Evolutionary conservation across 106 monocot genomes (phyloP).

Genomic region (Dioscorea alata): DNA sequence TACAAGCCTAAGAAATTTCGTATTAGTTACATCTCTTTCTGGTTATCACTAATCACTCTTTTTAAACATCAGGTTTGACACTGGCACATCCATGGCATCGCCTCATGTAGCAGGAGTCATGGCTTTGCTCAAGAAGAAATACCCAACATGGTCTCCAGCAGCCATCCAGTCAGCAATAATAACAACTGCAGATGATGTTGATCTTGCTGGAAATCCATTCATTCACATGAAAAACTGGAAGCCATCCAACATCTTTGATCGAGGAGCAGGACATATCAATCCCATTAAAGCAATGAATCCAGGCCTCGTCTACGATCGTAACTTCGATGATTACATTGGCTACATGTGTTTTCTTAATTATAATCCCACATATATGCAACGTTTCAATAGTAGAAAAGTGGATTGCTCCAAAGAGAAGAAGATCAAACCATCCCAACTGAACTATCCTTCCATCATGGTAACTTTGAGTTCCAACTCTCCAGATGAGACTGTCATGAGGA

Average conservation of each 20-base stretch:
- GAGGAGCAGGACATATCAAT: constrained; percentile 36
- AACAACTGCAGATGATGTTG: constrained; percentile 29
- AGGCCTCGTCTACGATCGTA: constrained; percentile 41
- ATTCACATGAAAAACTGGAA: constrained; percentile 1
- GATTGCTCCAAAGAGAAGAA: constrained; percentile 12
- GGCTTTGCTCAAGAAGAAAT: constrained; percentile 21
- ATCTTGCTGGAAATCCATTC: constrained; percentile 12
- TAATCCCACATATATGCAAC: constrained; percentile 11
- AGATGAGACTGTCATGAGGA: constrained; percentile 7
- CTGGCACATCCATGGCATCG: constrained; percentile 35
- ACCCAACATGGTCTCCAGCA: constrained; percentile 11
- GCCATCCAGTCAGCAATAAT: constrained; percentile 50
- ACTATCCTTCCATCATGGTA: constrained; percentile 35
- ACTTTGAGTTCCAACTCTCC: neutral
- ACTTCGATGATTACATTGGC: constrained; percentile 16
- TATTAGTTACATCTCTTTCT: no score
- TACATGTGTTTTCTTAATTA: constrained; percentile 43
- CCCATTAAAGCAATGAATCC: constrained; percentile 33
- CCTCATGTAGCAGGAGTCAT: constrained; percentile 52
- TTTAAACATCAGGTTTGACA: constrained; percentile 14
- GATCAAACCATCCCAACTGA: constrained; percentile 18
- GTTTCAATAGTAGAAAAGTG: neutral
- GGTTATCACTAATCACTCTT: no score
- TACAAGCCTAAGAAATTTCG: no score
- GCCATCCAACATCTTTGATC: constrained; percentile 18